Base-by-base conservation (phyloP, 2,329 filamentous ascomycete species). In the Sphaceloma murrayae region DNA sequence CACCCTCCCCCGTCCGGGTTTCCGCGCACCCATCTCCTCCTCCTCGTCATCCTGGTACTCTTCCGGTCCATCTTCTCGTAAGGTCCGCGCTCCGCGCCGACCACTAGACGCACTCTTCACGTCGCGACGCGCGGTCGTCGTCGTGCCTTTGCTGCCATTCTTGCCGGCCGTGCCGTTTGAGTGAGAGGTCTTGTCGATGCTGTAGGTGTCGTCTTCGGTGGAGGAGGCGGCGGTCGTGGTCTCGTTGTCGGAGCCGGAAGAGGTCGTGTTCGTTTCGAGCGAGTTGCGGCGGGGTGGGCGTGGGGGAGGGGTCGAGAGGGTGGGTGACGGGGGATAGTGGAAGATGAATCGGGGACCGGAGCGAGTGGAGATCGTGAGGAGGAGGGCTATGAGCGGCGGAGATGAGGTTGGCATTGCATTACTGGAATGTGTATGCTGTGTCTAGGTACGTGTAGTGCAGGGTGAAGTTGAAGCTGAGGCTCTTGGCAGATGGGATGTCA, bases 341-440 rank as follows among this genome's bases (percentile, higher is more conserved):
- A 88, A 94, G 55, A 91, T 82, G 55, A 91, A 82, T 51, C 79
- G 77, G 19, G 86, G 83, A 11, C 86, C 85, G 54, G 85, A 82
- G 52, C 82, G 78, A 24, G 82, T 84, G 52, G 82, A 75, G 55
- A 85, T 77, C 52, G 87, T 77, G 29, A 89, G 74, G 42, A 85
- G 77, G 46, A 89, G 77, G 31, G 80, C 83, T 42, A 88, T 61
- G 36, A 80, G 68, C 50, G 70, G 74, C 32, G 74, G 68, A 53
- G 75, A 9, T 14, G 27, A 18, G 16, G 42, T 2, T 10, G 31
- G 42, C 30, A 45, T 45, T 32, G 11, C 16, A 31, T 31, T 33
- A 18, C 13, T n/a, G 40, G 10, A 13, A 11, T 13, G 18, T 13
- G 36, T 6, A n/a, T 24, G 39, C 11, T 43, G 21, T 21, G 26